Evolutionary conservation across 2,329 filamentous ascomycete species (phyloP).

Genomic region (Periconia digitata): DNA sequence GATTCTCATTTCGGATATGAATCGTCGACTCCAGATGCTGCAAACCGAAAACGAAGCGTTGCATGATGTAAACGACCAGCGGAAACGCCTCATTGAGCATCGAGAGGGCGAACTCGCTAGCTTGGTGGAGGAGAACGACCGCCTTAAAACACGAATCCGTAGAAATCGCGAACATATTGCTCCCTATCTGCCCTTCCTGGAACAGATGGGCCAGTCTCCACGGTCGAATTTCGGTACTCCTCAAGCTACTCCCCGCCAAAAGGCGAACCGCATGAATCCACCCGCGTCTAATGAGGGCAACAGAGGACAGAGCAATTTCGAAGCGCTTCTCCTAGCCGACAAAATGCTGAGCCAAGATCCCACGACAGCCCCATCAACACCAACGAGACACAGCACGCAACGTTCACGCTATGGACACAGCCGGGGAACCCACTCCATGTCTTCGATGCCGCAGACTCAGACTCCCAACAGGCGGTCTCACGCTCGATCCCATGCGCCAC

Average conservation of each 20-base stretch:
- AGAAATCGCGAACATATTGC: slow-evolving; percentile 89
- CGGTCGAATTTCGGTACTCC: slow-evolving; percentile 58
- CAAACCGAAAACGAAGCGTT: slow-evolving; percentile 67
- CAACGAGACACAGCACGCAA: slow-evolving; percentile 54
- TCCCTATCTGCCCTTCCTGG: slow-evolving; percentile 39
- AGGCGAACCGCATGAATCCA: slow-evolving; percentile 31
- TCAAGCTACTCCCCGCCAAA: slow-evolving; percentile 49
- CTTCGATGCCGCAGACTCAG: slow-evolving; percentile 75
- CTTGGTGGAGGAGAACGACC: slow-evolving; percentile 73
- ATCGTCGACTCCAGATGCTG: slow-evolving; percentile 63
- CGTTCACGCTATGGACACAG: slow-evolving; percentile 64
- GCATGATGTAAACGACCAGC: slow-evolving; percentile 66
- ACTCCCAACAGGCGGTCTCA: slow-evolving; percentile 64
- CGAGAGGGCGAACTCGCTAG: slow-evolving; percentile 72
- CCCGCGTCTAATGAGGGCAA: slow-evolving; percentile 48
- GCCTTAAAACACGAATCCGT: slow-evolving; percentile 79
- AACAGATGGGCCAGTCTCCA: slow-evolving; percentile 59
- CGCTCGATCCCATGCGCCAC: slow-evolving; percentile 60
- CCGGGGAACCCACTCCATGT: slow-evolving; percentile 78
- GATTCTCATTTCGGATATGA: slow-evolving; percentile 52
- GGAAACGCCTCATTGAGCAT: slow-evolving; percentile 76
- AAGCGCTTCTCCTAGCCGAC: slow-evolving; percentile 71
- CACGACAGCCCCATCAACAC: slow-evolving; percentile 73
- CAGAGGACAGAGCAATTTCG: slow-evolving; percentile 67
- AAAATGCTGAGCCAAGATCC: slow-evolving; percentile 79